A percentile compares a stretch with the other conserved stretches of the same genome.
phyloP scores from a whole-genome alignment of 164 flowering plant genomes.

The Nymphaea thermarum region DNA sequence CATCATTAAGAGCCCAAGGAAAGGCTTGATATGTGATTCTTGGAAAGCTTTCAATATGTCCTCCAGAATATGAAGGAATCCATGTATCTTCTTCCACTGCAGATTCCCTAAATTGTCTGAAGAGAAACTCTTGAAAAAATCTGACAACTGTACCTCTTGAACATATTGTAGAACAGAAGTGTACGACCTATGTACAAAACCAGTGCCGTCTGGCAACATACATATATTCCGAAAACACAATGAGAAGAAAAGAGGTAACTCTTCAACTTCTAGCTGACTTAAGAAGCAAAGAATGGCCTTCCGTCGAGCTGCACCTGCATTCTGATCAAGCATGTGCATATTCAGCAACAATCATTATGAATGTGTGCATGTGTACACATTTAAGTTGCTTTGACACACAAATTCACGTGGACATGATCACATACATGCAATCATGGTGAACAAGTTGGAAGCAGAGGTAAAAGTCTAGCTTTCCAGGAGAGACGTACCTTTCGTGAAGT shows the following conservation, averaged over 20 bases:
- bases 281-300: slow-evolving; percentile 79
- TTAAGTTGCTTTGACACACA: too few relatives aligned
- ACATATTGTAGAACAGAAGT: slow-evolving; percentile 10
- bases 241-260: slow-evolving; percentile 67
- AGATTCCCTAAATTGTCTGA: slow-evolving; percentile 26
- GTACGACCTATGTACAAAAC: slow-evolving; percentile 21
- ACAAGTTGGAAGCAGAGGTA: neutral
- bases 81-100: slow-evolving; percentile 68
- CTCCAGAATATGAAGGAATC: slow-evolving; percentile 77
- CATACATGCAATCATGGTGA: neutral
- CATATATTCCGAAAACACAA: slow-evolving; percentile 49
- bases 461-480: neutral
- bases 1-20: slow-evolving; percentile 62
- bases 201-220: slow-evolving; percentile 6
- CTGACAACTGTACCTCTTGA: slow-evolving; percentile 21
- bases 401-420: too few relatives aligned
- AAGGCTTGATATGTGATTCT: slow-evolving; percentile 53
- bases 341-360: too few relatives aligned
- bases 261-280: slow-evolving; percentile 57
- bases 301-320: slow-evolving; percentile 53
- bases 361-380: too few relatives aligned
- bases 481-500: slow-evolving; percentile 61
- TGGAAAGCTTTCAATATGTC: slow-evolving; percentile 71
- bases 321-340: slow-evolving; percentile 25
- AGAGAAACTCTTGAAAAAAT: slow-evolving; percentile 31